These are phyloP conservation scores for Chaetoceros tenuissimus DNA, from an alignment of 108 stramenopile genomes.

Conservation along the genomic window DNA sequence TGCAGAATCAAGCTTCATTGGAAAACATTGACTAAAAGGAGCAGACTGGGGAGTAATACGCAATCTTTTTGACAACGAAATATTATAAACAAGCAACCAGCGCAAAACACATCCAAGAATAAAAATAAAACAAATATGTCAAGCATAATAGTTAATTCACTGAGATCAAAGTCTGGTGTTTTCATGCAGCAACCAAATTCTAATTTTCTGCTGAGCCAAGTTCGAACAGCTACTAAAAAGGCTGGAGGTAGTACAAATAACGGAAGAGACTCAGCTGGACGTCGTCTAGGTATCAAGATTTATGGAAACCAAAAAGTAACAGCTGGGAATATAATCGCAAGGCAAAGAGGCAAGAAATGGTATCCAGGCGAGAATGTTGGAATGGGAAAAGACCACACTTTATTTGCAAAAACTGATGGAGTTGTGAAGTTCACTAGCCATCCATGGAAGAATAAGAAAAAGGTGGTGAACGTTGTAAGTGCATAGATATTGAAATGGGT, in stretches of 20 bases:
- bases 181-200: too few relatives aligned
- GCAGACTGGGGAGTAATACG: too few relatives aligned
- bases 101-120: too few relatives aligned
- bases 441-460: not conserved
- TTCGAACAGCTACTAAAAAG: slow-evolving; percentile 87
- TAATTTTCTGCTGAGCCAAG: too few relatives aligned
- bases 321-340: slow-evolving; percentile 90
- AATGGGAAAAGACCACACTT: slow-evolving; percentile 92
- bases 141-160: too few relatives aligned
- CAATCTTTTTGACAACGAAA: too few relatives aligned
- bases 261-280: slow-evolving; percentile 90
- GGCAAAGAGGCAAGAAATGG: slow-evolving; percentile 92
- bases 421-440: slow-evolving; percentile 62
- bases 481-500: not conserved
- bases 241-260: slow-evolving; percentile 92
- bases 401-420: slow-evolving; percentile 80
- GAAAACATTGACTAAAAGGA: too few relatives aligned
- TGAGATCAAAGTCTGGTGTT: too few relatives aligned
- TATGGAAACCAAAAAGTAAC: slow-evolving; percentile 65
- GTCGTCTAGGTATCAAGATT: slow-evolving; percentile 92
- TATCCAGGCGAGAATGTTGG: slow-evolving; percentile 84
- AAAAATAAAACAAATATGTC: too few relatives aligned
- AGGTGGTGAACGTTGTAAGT: not conserved
- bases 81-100: too few relatives aligned
- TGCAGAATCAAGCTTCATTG: too few relatives aligned